phyloP scores from a whole-genome alignment of 768 basidiomycete genomes.

The Suillus tomentosus region DNA sequence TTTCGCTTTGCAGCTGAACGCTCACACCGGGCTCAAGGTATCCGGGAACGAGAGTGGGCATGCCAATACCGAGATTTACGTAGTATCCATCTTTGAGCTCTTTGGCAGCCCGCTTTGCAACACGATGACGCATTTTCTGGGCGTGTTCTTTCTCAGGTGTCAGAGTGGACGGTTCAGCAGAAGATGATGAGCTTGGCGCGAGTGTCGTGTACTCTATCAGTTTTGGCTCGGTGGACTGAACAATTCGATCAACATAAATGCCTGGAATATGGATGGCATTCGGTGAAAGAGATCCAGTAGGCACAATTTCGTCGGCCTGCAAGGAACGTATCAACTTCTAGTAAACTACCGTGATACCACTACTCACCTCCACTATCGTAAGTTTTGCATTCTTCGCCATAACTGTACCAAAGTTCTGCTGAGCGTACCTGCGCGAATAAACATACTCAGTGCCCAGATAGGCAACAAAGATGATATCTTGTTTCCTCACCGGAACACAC shows the following conservation, averaged over 20 bases:
- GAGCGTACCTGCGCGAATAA: constrained; percentile 59
- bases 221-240: constrained; percentile 75
- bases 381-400: constrained; percentile 91
- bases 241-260: constrained; percentile 88
- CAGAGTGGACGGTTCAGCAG: constrained; percentile 26
- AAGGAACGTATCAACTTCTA: constrained; percentile 14
- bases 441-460: neutral
- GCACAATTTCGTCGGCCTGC: constrained; percentile 89
- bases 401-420: constrained; percentile 83
- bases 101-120: constrained; percentile 85
- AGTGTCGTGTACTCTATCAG: constrained; percentile 75
- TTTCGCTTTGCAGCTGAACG: constrained; percentile 93
- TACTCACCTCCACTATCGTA: constrained; percentile 81
- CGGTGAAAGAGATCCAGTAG: constrained; percentile 77
- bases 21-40: constrained; percentile 69
- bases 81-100: constrained; percentile 88
- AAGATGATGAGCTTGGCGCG: constrained; percentile 46
- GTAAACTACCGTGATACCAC: neutral
- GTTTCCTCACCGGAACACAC: constrained; percentile 73
- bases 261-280: constrained; percentile 82
- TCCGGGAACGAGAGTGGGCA: constrained; percentile 88
- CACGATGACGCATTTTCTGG: constrained; percentile 62
- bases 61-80: constrained; percentile 89
- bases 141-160: constrained; percentile 56
- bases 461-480: neutral